Evolutionary conservation across 2,329 filamentous ascomycete genomes (phyloP).

Genomic region (Botrytis sinoallii): DNA sequence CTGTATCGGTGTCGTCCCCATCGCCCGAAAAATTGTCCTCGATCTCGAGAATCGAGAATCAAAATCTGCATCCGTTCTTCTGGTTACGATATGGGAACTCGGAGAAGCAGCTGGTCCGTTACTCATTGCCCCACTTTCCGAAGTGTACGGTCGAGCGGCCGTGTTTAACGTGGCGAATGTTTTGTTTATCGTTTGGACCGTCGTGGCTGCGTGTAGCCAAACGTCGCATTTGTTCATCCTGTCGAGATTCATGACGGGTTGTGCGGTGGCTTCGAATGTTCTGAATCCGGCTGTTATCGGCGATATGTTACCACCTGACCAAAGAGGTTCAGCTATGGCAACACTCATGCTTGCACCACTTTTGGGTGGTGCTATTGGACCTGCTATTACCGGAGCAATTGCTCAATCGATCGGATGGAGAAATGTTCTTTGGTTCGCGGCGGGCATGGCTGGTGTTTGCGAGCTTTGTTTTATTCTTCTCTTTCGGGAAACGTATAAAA

Average conservation of each 20-base stretch:
- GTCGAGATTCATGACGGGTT: conserved; percentile 37
- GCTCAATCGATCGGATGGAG: conserved; percentile 49
- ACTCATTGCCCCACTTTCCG: conserved; percentile 45
- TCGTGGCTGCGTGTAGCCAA: conserved; percentile 43
- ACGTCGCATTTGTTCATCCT: conserved; percentile 45
- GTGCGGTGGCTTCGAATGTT: conserved; percentile 32
- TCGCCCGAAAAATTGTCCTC: conserved; percentile 50
- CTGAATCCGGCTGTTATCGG: conserved; percentile 46
- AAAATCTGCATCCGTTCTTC: conserved; percentile 32
- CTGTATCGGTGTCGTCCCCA: conserved; percentile 54
- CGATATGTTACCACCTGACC: conserved; percentile 47
- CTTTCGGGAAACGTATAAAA: conserved; percentile 58
- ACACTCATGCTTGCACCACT: conserved; percentile 38
- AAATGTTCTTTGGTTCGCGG: conserved; percentile 50
- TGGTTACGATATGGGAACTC: conserved; percentile 49
- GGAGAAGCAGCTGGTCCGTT: conserved; percentile 47
- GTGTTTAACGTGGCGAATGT: conserved; percentile 46
- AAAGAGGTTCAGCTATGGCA: conserved; percentile 44
- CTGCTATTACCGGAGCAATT: conserved; percentile 39
- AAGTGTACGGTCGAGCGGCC: conserved; percentile 42
- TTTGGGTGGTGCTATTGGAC: conserved; percentile 36
- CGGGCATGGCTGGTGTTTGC: conserved; percentile 42
- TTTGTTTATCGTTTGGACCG: conserved; percentile 51
- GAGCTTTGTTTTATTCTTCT: conserved; percentile 45
- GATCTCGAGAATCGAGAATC: conserved; percentile 42